These are phyloP conservation scores for Paraphoma sp. DNA, from an alignment of 2,329 filamentous ascomycete species.

Conservation along the genomic window DNA sequence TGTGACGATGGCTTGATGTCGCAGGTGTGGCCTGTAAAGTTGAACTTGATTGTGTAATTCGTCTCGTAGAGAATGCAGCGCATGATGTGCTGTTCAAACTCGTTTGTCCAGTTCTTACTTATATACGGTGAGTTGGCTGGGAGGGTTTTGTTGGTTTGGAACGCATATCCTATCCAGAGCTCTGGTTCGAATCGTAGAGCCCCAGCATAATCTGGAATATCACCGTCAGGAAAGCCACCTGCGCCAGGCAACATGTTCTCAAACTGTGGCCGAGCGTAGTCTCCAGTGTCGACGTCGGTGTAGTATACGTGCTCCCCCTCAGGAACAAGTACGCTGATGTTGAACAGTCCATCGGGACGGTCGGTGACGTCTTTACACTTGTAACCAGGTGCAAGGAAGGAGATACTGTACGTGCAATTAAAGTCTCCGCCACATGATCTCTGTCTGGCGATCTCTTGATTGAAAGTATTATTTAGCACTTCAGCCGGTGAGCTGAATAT, in stretches of 20 bases:
- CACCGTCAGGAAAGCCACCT: constrained; percentile 39
- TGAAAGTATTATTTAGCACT: constrained; percentile 31
- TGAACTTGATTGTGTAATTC: constrained; percentile 40
- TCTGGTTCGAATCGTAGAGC: constrained; percentile 41
- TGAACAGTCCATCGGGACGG: constrained; percentile 36
- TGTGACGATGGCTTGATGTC: constrained; percentile 23
- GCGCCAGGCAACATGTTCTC: constrained; percentile 18
- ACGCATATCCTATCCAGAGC: constrained; percentile 43
- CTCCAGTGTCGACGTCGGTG: constrained; percentile 34
- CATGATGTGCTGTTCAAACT: constrained; percentile 37
- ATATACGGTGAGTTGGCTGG: constrained; percentile 23
- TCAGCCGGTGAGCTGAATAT: constrained; percentile 37
- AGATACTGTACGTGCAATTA: constrained; percentile 42
- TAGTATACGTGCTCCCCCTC: constrained; percentile 36
- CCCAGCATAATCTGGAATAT: constrained; percentile 26
- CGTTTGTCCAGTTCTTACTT: constrained; percentile 33
- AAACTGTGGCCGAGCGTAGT: constrained; percentile 35
- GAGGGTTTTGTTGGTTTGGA: constrained; percentile 31
- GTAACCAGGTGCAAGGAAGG: constrained; percentile 39
- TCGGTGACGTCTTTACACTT: constrained; percentile 38
- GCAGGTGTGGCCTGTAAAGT: constrained; percentile 37
- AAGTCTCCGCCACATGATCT: constrained; percentile 42
- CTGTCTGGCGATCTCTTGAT: constrained; percentile 35
- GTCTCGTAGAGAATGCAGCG: constrained; percentile 42
- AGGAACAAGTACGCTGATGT: constrained; percentile 37